Percentiles rank a stretch among this genome's conserved stretches.
These are phyloP conservation scores for Schizosaccharomyces cryophilus DNA, from an alignment of 805 yeast species.

Conservation along the genomic window DNA sequence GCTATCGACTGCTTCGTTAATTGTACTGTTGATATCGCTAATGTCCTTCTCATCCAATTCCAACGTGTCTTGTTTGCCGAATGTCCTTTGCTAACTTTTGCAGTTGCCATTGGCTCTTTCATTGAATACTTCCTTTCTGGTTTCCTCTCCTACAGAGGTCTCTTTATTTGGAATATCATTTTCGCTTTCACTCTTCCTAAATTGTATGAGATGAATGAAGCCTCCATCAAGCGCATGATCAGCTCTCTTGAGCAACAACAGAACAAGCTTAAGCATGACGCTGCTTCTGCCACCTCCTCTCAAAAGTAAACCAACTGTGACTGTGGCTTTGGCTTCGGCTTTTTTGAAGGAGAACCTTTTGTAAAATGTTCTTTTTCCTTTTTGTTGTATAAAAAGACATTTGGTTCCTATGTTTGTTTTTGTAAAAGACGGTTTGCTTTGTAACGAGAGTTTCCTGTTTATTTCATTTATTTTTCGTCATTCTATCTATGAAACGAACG, in stretches of 20 bases:
- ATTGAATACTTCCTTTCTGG: not conserved
- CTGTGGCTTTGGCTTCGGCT: not conserved
- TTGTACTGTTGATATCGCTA: not conserved
- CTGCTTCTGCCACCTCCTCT: not conserved
- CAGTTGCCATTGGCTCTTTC: not conserved
- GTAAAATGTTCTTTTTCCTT: too few relatives aligned
- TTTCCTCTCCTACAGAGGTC: not conserved
- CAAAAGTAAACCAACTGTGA: not conserved
- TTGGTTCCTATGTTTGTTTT: too few relatives aligned
- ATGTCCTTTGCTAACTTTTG: not conserved
- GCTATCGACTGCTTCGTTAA: not conserved
- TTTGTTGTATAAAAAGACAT: too few relatives aligned
- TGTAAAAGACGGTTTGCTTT: too few relatives aligned
- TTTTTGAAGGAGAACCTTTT: too few relatives aligned
- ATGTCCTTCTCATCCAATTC: not conserved
- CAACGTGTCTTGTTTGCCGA: slow-evolving; percentile 2
- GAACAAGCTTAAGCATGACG: not conserved
- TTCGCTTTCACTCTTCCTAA: not conserved
- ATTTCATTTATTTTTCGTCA: too few relatives aligned
- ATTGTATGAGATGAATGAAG: not conserved
- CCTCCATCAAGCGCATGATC: not conserved
- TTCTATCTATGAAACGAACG: not conserved
- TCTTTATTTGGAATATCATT: not conserved
- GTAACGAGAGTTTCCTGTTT: too few relatives aligned
- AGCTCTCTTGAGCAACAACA: not conserved